These are phyloP conservation scores for Psidium guajava DNA, from an alignment of 345 rosid species.

Conservation along the genomic window DNA sequence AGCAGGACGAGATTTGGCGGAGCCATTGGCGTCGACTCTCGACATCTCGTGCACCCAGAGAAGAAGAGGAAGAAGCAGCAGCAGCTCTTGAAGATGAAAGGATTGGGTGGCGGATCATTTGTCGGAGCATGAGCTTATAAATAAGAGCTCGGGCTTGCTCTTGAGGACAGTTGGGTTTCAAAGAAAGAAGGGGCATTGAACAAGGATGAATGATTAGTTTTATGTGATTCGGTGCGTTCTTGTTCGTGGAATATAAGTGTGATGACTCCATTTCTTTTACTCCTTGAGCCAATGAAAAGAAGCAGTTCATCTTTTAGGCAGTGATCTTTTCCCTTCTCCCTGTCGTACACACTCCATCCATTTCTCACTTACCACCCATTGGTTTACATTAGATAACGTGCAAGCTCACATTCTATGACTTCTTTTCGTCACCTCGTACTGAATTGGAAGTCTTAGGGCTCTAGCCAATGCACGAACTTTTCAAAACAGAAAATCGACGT, in stretches of 20 bases:
- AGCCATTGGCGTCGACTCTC: slow-evolving; percentile 10
- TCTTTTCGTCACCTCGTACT: background rate
- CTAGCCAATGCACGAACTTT: background rate
- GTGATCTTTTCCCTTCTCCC: background rate
- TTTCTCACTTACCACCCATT: background rate
- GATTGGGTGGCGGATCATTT: background rate
- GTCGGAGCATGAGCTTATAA: slow-evolving; percentile 11
- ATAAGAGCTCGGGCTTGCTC: slow-evolving; percentile 17
- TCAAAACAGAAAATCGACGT: background rate
- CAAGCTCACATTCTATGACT: background rate
- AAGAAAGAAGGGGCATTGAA: slow-evolving; percentile 29
- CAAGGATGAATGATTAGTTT: slow-evolving; percentile 13
- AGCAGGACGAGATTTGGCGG: slow-evolving; percentile 6
- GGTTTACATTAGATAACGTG: background rate
- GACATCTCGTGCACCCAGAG: slow-evolving; percentile 25
- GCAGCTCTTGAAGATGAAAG: background rate
- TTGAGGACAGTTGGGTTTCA: slow-evolving; percentile 59
- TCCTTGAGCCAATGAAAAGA: slow-evolving; percentile 5
- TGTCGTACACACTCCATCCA: background rate
- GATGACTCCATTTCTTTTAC: background rate
- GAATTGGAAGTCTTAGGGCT: background rate
- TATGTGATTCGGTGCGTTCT: slow-evolving; percentile 20
- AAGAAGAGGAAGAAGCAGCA: background rate
- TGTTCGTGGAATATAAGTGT: background rate
- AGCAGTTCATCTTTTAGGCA: background rate